A percentile compares a stretch with the other conserved stretches of the same genome.
These are phyloP conservation scores for Thraustotheca clavata DNA, from an alignment of 352 stramenopile species.

Conservation along the genomic window DNA sequence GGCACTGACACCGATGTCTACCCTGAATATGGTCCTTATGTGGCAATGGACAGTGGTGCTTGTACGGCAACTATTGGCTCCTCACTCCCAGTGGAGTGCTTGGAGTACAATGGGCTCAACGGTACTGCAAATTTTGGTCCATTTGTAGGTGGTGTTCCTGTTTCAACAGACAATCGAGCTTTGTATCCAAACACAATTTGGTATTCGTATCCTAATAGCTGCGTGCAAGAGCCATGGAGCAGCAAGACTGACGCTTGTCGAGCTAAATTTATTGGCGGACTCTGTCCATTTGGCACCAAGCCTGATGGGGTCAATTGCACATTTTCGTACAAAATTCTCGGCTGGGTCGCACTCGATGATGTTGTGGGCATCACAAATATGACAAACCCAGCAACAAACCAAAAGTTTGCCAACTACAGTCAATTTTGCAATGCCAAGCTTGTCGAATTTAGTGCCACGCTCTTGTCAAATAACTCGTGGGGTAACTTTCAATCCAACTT, in stretches of 20 bases:
- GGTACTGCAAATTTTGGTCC: conserved; percentile 36
- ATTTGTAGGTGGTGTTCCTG: conserved; percentile 38
- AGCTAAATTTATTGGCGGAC: conserved; percentile 28
- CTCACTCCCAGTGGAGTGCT: conserved; percentile 33
- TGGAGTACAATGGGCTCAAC: conserved; percentile 40
- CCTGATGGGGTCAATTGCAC: conserved; percentile 44
- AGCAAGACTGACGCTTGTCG: conserved; percentile 50
- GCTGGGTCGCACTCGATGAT: conserved; percentile 47
- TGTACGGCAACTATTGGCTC: conserved; percentile 37
- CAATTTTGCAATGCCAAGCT: conserved; percentile 42
- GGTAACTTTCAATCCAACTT: conserved; percentile 28
- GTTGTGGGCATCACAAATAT: conserved; percentile 51
- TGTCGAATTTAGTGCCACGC: conserved; percentile 44
- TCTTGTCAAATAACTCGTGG: conserved; percentile 26
- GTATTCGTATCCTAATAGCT: conserved; percentile 62
- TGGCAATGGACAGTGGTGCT: conserved; percentile 53
- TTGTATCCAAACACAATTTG: conserved; percentile 61
- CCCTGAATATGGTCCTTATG: conserved; percentile 47
- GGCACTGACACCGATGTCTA: conserved; percentile 26
- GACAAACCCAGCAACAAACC: conserved; percentile 22
- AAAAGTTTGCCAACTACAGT: conserved; percentile 28
- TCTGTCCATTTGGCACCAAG: conserved; percentile 35
- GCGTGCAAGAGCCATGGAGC: conserved; percentile 32
- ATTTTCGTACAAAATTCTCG: conserved; percentile 53
- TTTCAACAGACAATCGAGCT: conserved; percentile 36